Evolutionary conservation across 164 flowering plant genomes (phyloP).

Genomic region (Malania oleifera): DNA sequence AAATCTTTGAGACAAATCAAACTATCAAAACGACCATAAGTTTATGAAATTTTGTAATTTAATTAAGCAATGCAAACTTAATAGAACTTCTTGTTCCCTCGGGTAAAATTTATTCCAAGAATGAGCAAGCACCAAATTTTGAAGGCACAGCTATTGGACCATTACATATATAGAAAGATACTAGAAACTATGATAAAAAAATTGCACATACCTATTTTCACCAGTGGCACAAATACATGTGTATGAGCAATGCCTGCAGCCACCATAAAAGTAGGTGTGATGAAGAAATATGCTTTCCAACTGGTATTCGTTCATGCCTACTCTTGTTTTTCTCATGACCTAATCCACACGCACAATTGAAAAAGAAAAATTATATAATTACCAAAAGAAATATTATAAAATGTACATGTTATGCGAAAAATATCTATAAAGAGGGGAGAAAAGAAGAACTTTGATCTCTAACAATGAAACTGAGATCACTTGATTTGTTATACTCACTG

Average conservation of each 20-base stretch:
- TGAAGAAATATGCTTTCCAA: conserved; percentile 90
- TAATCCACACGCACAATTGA: conserved; percentile 18
- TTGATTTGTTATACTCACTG: too few species aligned
- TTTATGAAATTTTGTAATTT: too few species aligned
- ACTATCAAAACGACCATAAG: too few species aligned
- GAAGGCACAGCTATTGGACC: not conserved
- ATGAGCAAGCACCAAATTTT: not conserved
- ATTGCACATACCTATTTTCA: conserved; percentile 90
- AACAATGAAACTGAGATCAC: too few species aligned
- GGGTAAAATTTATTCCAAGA: not conserved
- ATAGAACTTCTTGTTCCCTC: not conserved
- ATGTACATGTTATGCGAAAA: too few species aligned
- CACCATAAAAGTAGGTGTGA: conserved; percentile 89
- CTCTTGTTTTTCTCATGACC: conserved; percentile 77
- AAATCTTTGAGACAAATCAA: too few species aligned
- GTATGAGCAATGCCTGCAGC: conserved; percentile 90
- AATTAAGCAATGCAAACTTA: too few species aligned
- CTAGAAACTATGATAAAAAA: not conserved
- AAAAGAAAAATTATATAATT: not conserved
- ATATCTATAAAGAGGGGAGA: too few species aligned
- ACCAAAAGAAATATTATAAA: too few species aligned
- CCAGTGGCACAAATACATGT: conserved; percentile 98
- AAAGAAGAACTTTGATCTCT: too few species aligned
- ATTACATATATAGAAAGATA: not conserved
- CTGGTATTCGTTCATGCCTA: conserved; percentile 89